A percentile compares a stretch with the other conserved stretches of the same genome.
Evolutionary conservation across 1,284 basidiomycete genomes (phyloP).

Genomic region (Ustilago vetiveriae): DNA sequence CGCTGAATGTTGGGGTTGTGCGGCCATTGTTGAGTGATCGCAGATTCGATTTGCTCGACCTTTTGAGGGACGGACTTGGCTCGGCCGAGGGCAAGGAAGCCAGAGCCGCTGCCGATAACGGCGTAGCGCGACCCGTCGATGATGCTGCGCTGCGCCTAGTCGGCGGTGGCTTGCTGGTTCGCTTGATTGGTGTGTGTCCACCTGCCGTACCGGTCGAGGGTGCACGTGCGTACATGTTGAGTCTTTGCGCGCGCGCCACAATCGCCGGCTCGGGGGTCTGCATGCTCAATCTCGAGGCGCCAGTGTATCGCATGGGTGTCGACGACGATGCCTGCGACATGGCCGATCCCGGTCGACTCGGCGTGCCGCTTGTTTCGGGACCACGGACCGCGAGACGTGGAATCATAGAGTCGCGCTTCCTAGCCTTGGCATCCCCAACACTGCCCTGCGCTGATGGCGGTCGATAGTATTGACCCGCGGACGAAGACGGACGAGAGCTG

Average conservation of each 20-base stretch:
- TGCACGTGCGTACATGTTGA: conserved; percentile 54
- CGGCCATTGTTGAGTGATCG: conserved; percentile 40
- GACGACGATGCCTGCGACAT: conserved; percentile 47
- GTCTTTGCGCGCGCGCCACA: conserved; percentile 52
- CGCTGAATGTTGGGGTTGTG: conserved; percentile 53
- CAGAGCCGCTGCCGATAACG: conserved; percentile 58
- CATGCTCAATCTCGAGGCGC: conserved; percentile 52
- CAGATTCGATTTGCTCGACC: conserved; percentile 53
- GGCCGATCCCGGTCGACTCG: conserved; percentile 52
- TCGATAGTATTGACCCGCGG: conserved; percentile 54
- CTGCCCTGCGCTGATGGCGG: conserved; percentile 47
- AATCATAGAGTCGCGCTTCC: conserved; percentile 51
- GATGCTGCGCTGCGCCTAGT: conserved; percentile 30
- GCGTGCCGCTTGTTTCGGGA: conserved; percentile 11
- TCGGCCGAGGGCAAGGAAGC: conserved; percentile 54
- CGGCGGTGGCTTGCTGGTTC: conserved; percentile 58
- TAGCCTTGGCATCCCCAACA: conserved; percentile 31
- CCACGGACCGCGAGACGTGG: conserved; percentile 42
- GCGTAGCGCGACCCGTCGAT: conserved; percentile 51
- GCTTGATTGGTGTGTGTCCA: conserved; percentile 19
- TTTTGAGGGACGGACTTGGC: conserved; percentile 27
- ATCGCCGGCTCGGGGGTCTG: conserved; percentile 63
- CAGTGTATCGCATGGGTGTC: conserved; percentile 39
- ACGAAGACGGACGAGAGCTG: conserved; percentile 30
- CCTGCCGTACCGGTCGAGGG: conserved; percentile 42